Evolutionary conservation across 352 stramenopile genomes (phyloP).

Genomic region (Globisporangium okanoganense): DNA sequence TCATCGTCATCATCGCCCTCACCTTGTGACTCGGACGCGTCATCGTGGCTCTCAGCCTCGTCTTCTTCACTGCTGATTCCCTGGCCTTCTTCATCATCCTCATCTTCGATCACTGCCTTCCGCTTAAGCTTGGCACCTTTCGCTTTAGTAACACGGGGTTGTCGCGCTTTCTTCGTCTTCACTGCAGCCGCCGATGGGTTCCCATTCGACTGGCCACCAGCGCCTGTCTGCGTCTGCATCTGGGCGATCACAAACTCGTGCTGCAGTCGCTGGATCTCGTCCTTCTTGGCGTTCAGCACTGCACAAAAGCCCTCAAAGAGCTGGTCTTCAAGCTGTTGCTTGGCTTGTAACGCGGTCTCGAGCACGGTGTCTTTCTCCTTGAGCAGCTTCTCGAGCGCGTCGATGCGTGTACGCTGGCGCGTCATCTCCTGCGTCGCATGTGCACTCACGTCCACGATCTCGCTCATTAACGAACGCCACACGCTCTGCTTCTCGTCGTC

Average conservation of each 20-base stretch:
- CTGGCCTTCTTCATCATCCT: slow-evolving; percentile 18
- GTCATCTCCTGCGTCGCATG: slow-evolving; percentile 10
- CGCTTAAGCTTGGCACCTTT: slow-evolving; percentile 32
- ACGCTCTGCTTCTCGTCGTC: slow-evolving; percentile 7
- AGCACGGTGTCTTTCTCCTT: slow-evolving; percentile 42
- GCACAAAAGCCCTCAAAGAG: slow-evolving; percentile 43
- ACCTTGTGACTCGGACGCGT: slow-evolving; percentile 14
- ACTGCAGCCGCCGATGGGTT: not conserved
- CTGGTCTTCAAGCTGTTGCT: slow-evolving; percentile 40
- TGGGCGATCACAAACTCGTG: slow-evolving; percentile 22
- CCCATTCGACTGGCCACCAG: not conserved
- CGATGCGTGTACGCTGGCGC: slow-evolving; percentile 20
- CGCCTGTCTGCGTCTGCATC: not conserved
- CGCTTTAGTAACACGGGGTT: slow-evolving; percentile 9
- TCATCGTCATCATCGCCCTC: slow-evolving; percentile 11
- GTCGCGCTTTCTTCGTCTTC: slow-evolving; percentile 2
- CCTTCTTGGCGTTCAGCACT: slow-evolving; percentile 60
- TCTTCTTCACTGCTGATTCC: slow-evolving; percentile 1
- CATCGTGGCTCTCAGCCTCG: slow-evolving; percentile 14
- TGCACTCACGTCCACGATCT: slow-evolving; percentile 18
- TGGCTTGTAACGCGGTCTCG: slow-evolving; percentile 32
- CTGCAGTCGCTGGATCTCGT: slow-evolving; percentile 46
- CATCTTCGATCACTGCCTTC: slow-evolving; percentile 10
- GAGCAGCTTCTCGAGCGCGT: slow-evolving; percentile 30
- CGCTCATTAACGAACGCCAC: slow-evolving; percentile 31